Conservation (phyloP, 305 asterid species). For the Fraxinus paxiana region DNA sequence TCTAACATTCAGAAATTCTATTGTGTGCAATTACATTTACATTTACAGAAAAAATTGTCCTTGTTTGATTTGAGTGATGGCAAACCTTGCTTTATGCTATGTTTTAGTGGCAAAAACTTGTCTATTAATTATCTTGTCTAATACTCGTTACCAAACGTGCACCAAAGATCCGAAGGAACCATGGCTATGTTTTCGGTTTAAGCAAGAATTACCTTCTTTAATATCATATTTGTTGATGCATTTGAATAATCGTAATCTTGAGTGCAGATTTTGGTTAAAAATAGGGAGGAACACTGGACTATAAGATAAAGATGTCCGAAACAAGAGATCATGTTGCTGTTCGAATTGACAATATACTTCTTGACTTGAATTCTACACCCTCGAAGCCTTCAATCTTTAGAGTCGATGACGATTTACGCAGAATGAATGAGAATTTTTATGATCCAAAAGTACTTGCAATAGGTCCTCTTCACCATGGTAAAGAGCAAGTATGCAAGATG, state of each 20-base stretch:
- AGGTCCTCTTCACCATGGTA: constrained; percentile 18
- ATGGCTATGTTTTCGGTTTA: background rate
- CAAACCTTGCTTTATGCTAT: background rate
- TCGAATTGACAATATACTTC: constrained; percentile 1
- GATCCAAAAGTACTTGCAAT: constrained; percentile 15
- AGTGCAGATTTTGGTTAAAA: background rate
- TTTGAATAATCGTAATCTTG: background rate
- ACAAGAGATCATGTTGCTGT: constrained; percentile 10
- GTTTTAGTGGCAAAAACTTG: background rate
- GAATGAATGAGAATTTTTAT: constrained; percentile 1
- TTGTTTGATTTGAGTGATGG: background rate
- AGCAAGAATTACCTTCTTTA: background rate
- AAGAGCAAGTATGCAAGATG: background rate
- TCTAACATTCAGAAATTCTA: background rate
- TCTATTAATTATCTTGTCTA: background rate
- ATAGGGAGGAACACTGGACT: background rate
- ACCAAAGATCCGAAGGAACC: background rate
- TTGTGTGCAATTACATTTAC: background rate
- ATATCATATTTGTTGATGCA: background rate
- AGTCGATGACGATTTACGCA: constrained; percentile 13
- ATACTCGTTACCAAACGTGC: background rate
- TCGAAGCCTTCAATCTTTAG: constrained; percentile 9
- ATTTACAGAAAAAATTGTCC: background rate
- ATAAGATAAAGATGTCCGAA: constrained; percentile 10
- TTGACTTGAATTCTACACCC: background rate